Base-by-base conservation (phyloP, 2,329 filamentous ascomycete species). In the Exophiala dermatitidis region DNA sequence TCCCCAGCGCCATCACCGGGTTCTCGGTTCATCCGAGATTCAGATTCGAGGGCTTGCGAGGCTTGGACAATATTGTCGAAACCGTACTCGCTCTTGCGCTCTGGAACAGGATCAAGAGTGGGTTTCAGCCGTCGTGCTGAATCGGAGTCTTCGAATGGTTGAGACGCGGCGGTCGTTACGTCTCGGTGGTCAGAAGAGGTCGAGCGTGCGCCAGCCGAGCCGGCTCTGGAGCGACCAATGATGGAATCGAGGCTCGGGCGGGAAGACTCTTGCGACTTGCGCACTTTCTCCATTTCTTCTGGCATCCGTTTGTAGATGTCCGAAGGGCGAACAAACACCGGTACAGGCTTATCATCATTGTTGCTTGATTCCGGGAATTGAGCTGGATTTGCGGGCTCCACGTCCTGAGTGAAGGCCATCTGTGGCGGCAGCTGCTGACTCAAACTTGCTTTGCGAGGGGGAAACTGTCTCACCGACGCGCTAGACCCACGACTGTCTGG, bases 271-370 rank as follows among this genome's bases (percentile, higher is more conserved):
- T 79, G 68, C 1, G 80, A 81, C 52, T 75, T 74, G 36, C 77
- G 71, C 60, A 80, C 76, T 60, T 72, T 77, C 57, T 79, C 74
- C 49, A 75, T 77, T 59, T 87, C 85, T 60, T 88, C 84, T 48
- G 80, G 80, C 67, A 85, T 76, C 4, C 85, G 81, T 64, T 80
- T 84, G 67, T 91, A 90, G 40, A 90, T 84, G 60, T 94, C 88
- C 8, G 85, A 80, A 1, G 88, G 86, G 36, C 86, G 77, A 52
- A 89, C 76, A 60, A 91, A 83, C 0, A 50, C 50, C 30, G 59
- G 56, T 37, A 56, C 53, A 7, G 56, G 56, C 29, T 46, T 50
- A 44, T 57, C 51, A 6, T 54, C 53, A 33, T 37, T 40, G 28
- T 29, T 34, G 52, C n/a, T 46, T 31, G 26, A 19, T 1, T 42